phyloP scores from a whole-genome alignment of 352 stramenopile species.

The Phytophthora cajani region DNA sequence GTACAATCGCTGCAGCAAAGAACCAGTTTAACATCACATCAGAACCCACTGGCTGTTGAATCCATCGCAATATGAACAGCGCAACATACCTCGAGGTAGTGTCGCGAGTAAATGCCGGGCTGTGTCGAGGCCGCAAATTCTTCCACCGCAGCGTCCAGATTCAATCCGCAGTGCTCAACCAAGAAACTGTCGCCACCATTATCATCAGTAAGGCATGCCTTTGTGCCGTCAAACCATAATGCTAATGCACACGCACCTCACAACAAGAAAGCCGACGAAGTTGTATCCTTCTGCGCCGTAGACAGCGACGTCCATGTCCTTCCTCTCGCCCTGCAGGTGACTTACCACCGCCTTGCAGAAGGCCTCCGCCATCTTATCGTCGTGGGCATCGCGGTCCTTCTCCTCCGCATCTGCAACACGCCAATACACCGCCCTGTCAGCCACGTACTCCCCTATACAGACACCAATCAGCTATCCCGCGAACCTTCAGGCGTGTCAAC shows the following conservation, averaged over 20 bases:
- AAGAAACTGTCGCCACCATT: conserved; percentile 51
- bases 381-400: conserved; percentile 41
- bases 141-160: conserved; percentile 67
- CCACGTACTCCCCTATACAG: background rate
- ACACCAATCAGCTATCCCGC: background rate
- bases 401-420: conserved; percentile 37
- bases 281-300: conserved; percentile 74
- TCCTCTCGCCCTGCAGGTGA: conserved; percentile 66
- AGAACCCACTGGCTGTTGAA: conserved; percentile 9
- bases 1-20: conserved; percentile 59
- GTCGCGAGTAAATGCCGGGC: conserved; percentile 70
- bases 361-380: conserved; percentile 60
- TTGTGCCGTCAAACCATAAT: background rate
- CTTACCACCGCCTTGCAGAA: conserved; percentile 69
- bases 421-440: conserved; percentile 7
- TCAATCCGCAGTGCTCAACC: conserved; percentile 70
- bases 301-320: conserved; percentile 83
- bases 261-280: conserved; percentile 76
- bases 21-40: background rate
- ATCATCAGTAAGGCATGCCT: background rate
- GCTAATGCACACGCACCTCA: conserved; percentile 46
- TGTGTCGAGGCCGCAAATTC: conserved; percentile 61
- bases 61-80: background rate
- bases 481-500: conserved; percentile 49
- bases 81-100: conserved; percentile 68